Conservation (phyloP, 257 asterid genomes). For the Solanum clarkiae region DNA sequence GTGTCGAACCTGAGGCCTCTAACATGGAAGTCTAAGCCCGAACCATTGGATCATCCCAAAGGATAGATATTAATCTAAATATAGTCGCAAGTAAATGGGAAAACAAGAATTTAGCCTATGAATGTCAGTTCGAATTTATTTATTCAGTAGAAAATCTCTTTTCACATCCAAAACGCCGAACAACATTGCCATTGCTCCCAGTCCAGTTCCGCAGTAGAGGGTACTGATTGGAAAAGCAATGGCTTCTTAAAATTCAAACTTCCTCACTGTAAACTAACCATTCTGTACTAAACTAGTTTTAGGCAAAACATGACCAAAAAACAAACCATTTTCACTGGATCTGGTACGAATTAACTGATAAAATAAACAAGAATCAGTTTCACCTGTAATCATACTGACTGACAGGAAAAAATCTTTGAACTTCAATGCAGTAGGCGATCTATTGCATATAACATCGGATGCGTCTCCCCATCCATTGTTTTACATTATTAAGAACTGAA, state of each 20-base stretch:
- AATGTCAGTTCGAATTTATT: not conserved
- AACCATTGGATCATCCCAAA: no score
- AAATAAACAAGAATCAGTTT: not conserved
- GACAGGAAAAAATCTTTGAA: not conserved
- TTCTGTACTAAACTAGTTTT: not conserved
- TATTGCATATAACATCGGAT: constrained; percentile 24
- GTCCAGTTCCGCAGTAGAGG: not conserved
- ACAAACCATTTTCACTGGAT: not conserved
- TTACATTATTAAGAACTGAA: constrained; percentile 31
- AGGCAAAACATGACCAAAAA: not conserved
- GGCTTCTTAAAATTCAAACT: not conserved
- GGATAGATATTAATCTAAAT: not conserved
- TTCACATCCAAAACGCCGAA: not conserved
- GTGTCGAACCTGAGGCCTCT: no score
- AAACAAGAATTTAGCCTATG: not conserved
- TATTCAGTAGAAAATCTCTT: not conserved
- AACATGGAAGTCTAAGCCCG: no score
- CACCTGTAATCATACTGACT: not conserved
- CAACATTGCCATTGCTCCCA: not conserved
- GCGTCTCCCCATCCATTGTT: constrained; percentile 23
- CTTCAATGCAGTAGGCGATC: not conserved
- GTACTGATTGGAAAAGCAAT: not conserved
- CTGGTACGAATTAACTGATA: not conserved
- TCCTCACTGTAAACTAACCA: not conserved
- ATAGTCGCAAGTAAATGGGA: not conserved